Evolutionary conservation across 805 yeast genomes (phyloP).

Genomic region (Hanseniaspora clermontiae): DNA sequence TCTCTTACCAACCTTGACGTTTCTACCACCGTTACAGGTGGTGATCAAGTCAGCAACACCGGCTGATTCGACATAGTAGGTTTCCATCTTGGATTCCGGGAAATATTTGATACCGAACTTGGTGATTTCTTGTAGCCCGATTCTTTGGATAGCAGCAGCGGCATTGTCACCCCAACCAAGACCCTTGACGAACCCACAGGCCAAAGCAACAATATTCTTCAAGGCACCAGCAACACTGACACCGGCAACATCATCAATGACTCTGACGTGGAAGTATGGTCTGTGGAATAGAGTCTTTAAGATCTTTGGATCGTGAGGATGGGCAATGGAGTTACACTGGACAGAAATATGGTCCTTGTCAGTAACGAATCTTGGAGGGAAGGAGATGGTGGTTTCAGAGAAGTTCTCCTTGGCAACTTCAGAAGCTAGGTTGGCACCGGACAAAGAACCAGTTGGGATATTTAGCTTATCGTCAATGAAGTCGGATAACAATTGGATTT

Average conservation of each 20-base stretch:
- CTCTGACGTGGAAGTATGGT: conserved; percentile 94
- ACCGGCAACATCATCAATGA: conserved; percentile 87
- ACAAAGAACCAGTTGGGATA: conserved; percentile 86
- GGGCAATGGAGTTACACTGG: conserved; percentile 29
- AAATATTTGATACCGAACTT: conserved; percentile 72
- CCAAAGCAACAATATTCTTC: conserved; percentile 89
- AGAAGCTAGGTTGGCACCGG: conserved; percentile 95
- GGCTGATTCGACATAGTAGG: conserved; percentile 87
- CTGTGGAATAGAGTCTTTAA: conserved; percentile 85
- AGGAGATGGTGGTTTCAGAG: conserved; percentile 97
- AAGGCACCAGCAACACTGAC: conserved; percentile 94
- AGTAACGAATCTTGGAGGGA: conserved; percentile 43
- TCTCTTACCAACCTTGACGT: conserved; percentile 77
- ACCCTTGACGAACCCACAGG: conserved; percentile 96
- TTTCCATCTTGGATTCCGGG: conserved; percentile 58
- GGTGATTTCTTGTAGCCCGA: conserved; percentile 83
- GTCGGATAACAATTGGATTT: conserved; percentile 71
- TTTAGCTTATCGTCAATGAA: conserved; percentile 70
- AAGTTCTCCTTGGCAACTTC: conserved; percentile 92
- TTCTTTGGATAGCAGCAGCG: conserved; percentile 92
- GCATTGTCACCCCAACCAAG: conserved; percentile 99
- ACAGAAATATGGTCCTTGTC: conserved; percentile 33
- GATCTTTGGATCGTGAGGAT: conserved; percentile 43
- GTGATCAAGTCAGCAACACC: conserved; percentile 98
- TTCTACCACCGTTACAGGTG: conserved; percentile 95